A percentile compares a stretch with the other conserved stretches of the same genome.
These are phyloP conservation scores for Colletotrichum abscissum DNA, from an alignment of 2,329 filamentous ascomycete genomes.

Conservation along the genomic window DNA sequence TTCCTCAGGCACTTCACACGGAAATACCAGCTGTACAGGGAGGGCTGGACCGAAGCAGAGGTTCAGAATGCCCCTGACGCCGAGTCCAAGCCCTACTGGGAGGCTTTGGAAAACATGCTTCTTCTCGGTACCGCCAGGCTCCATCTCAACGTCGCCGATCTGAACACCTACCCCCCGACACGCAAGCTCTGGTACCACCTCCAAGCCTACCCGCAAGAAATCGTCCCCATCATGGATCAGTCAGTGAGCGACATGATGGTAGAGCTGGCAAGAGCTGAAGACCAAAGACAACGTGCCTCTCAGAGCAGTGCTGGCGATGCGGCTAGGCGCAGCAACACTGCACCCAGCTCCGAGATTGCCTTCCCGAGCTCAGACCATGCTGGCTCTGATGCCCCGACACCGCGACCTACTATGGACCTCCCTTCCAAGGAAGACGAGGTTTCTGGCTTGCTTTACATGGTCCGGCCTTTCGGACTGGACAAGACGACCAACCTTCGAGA, in stretches of 20 bases:
- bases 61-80: slow-evolving; percentile 76
- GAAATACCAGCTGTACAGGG: slow-evolving; percentile 93
- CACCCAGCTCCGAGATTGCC: slow-evolving; percentile 78
- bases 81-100: slow-evolving; percentile 84
- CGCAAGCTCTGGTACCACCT: slow-evolving; percentile 95
- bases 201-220: slow-evolving; percentile 94
- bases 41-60: slow-evolving; percentile 84
- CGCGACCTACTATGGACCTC: slow-evolving; percentile 57
- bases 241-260: slow-evolving; percentile 93
- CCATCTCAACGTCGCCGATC: slow-evolving; percentile 88
- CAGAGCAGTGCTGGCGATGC: slow-evolving; percentile 64
- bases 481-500: slow-evolving; percentile 91
- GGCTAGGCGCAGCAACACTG: slow-evolving; percentile 48
- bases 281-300: slow-evolving; percentile 74
- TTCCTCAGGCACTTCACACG: slow-evolving; percentile 92
- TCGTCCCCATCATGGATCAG: slow-evolving; percentile 96
- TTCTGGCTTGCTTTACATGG: slow-evolving; percentile 82
- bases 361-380: slow-evolving; percentile 83
- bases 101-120: slow-evolving; percentile 90
- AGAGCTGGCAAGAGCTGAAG: slow-evolving; percentile 85
- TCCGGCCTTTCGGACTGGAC: slow-evolving; percentile 90
- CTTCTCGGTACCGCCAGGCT: slow-evolving; percentile 85
- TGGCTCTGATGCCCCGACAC: slow-evolving; percentile 55
- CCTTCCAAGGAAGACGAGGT: slow-evolving; percentile 83
- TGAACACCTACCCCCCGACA: slow-evolving; percentile 93